Base-by-base conservation (phyloP, 202 grass and related monocot genomes). In the Hordeum pubiflorum region DNA sequence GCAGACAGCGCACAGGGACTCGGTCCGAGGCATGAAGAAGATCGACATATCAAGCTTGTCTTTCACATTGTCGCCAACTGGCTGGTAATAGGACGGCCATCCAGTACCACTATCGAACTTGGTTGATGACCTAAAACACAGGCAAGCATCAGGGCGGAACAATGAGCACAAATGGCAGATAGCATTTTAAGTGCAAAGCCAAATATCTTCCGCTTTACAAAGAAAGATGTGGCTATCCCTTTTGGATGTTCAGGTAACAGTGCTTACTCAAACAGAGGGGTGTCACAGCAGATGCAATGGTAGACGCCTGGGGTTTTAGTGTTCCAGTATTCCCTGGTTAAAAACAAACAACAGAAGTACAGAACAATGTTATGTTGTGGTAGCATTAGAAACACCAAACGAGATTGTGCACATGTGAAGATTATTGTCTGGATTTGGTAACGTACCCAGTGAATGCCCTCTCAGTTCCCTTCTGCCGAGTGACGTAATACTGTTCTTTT, bases 21-120 rank as follows among this genome's bases (percentile, higher is more conserved):
- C 93, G 1, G 90, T 93, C 33, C 90, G 83, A 54, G 93, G 90
- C 76, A 97, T 97, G 86, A 97, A 97, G 41, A 97, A 82, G 76
- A 97, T 97, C 2, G 93, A 97, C 88, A 89, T 88, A 69, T 97
- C 93, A 40, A 93, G 70, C 77, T 97, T 97, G 63, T 40, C 70
- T 78, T 93, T 91, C 18, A 91, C 93, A 85, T 93, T 97, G 52
- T 87, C 76, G 3, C 88, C 86, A 50, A 97, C 85, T 23, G 88
- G 86, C 73, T 91, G 74, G 52, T 97, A 93, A 68, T 97, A 97
- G 13, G 93, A 97, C 6, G 90, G 93, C 93, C 93, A 97, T 31
- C 93, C 93, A 27, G 93, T 97, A 50, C 93, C 93, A 63, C 90
- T 97, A 69, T 93, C 93, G 74, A 97, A 97, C 84, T 94, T 94